Evolutionary conservation across 192 early-diverging fungal genomes (phyloP).

Genomic region (Linnemannia zychae): DNA sequence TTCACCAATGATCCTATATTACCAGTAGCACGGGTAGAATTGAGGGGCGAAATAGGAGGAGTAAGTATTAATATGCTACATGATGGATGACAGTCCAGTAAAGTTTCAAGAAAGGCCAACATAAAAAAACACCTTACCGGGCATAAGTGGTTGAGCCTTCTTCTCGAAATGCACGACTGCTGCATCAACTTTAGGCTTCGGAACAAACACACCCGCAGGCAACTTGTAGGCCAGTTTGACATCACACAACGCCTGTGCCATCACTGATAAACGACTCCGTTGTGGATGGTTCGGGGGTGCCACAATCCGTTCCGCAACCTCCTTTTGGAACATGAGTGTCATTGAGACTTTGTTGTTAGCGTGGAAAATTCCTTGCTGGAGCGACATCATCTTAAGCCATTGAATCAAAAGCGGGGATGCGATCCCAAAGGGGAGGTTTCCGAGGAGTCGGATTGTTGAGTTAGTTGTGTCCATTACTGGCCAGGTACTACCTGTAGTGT

Average conservation of each 20-base stretch:
- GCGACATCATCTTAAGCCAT: conserved; percentile 74
- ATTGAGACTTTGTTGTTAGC: conserved; percentile 62
- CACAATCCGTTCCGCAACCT: conserved; percentile 77
- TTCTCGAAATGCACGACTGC: conserved; percentile 77
- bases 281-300: conserved; percentile 64
- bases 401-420: conserved; percentile 79
- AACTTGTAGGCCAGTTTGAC: conserved; percentile 73
- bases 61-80: too few species aligned
- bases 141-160: conserved; percentile 57
- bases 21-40: too few species aligned
- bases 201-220: conserved; percentile 77
- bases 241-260: conserved; percentile 79
- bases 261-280: conserved; percentile 77
- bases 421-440: conserved; percentile 85
- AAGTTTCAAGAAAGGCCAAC: neutral
- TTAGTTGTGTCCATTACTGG: conserved; percentile 15
- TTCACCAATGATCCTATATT: conserved; percentile 60
- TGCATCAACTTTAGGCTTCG: conserved; percentile 81
- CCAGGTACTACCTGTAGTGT: neutral
- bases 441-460: conserved; percentile 72
- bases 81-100: too few species aligned
- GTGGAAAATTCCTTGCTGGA: conserved; percentile 72
- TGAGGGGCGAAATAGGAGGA: too few species aligned
- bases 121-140: conserved; percentile 25
- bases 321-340: conserved; percentile 90